Evolutionary conservation across 768 basidiomycete species (phyloP), one percentile per base, ranked within the genome.

Genomic region (Phlebiopsis flavidoalba): DNA sequence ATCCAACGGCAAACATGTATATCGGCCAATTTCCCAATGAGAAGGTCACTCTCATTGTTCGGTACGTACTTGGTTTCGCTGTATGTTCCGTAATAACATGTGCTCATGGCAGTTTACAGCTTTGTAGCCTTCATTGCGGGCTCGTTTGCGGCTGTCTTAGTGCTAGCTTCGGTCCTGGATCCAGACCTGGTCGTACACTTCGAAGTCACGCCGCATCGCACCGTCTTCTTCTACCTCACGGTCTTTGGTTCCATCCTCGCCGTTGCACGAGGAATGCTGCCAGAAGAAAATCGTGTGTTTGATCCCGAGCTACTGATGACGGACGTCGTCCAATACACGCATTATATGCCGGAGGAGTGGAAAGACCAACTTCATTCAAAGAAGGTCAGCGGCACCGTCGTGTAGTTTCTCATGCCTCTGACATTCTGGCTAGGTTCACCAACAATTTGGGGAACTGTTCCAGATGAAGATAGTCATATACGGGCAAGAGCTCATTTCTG

Each of bases 1-100:
- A 95, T 66, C 93, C 93, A 0, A 76, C 87, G 10, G 91, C 97
- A 11, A 94, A 88, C 71, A 89, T 94, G 80, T 99, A 98, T 71
- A 94, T 98, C 63, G 93, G 93, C 22, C 97, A 98, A 70, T 99
- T 97, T 70, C 97, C 97, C 0, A 98, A 98, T 66, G 95, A 95
- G 69, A 91, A 95, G 69, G 78, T 94, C 19, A 88, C 94, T 0
- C 75, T 97, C 36, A 79, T 95, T 63, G 92, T 95, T 83, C 86
- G 94, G 95, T 95, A 67, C 43, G 87, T 71, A 37, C 56, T 31
- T 31, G 26, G 6, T 31, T 31, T 31, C 26, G 6, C 6, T 6
- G 26, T 35, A 26, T 33, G n/a, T n/a, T 22, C 40, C 47, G 24
- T 52, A 15, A 45, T 22, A 15, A 47, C 7, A 3, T 50, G 54